These are phyloP conservation scores for Sesbania bispinosa DNA, from an alignment of 306 rosid genomes.

Conservation along the genomic window DNA sequence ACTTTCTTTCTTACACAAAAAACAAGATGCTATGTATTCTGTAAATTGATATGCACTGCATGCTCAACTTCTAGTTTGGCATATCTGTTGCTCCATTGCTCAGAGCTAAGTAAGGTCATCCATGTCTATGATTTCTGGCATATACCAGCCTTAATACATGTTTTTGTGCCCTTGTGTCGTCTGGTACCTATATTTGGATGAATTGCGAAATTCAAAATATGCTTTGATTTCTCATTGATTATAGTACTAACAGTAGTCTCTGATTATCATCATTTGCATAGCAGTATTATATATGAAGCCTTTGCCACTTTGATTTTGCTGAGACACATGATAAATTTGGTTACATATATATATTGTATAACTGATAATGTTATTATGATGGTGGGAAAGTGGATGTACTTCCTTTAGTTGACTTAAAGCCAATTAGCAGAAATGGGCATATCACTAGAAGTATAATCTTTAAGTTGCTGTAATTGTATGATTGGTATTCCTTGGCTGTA, in stretches of 20 bases:
- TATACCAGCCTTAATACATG: background rate
- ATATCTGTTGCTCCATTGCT: background rate
- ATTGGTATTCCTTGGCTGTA: too few relatives aligned
- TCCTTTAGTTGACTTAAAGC: background rate
- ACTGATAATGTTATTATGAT: background rate
- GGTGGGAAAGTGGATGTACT: background rate
- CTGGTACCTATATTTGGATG: background rate
- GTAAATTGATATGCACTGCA: background rate
- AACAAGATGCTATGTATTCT: background rate
- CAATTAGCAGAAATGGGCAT: background rate
- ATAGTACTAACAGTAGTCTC: background rate
- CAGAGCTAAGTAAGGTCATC: background rate
- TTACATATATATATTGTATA: background rate
- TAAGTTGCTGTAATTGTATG: too few relatives aligned
- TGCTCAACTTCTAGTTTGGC: background rate
- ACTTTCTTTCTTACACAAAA: background rate
- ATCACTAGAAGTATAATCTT: background rate
- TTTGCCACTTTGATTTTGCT: background rate
- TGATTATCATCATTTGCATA: background rate
- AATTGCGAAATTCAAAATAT: background rate
- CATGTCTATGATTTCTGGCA: background rate
- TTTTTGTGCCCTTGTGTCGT: background rate
- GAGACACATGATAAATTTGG: background rate
- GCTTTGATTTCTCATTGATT: background rate
- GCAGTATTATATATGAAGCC: background rate